Evolutionary conservation across 805 yeast genomes (phyloP).

Genomic region (Henningerozyma blattae): DNA sequence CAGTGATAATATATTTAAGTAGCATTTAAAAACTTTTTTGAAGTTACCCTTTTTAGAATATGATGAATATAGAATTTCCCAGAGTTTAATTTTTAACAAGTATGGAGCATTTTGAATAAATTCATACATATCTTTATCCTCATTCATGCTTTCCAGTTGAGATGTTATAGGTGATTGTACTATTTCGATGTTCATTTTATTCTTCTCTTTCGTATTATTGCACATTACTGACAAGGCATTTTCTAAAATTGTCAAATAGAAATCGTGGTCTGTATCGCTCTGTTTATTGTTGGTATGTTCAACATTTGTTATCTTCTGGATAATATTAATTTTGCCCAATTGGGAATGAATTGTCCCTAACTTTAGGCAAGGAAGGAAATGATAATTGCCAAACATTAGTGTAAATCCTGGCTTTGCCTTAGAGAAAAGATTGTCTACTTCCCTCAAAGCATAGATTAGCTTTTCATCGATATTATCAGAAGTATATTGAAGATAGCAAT

Average conservation of each 20-base stretch:
- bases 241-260: conserved; percentile 31
- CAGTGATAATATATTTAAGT: conserved; percentile 38
- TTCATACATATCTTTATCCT: conserved; percentile 40
- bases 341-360: conserved; percentile 41
- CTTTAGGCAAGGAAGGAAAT: conserved; percentile 45
- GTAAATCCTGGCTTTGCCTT: conserved; percentile 5
- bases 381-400: conserved; percentile 44
- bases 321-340: conserved; percentile 57
- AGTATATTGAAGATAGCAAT: conserved; percentile 32
- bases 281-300: conserved; percentile 35
- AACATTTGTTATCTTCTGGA: conserved; percentile 24
- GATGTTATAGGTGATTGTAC: too few species aligned
- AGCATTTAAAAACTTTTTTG: conserved; percentile 33
- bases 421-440: conserved; percentile 12
- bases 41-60: conserved; percentile 28
- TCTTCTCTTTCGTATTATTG: background rate
- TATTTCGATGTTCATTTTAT: background rate
- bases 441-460: conserved; percentile 16
- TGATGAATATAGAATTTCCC: conserved; percentile 58
- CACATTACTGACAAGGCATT: conserved; percentile 24
- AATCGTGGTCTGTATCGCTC: conserved; percentile 13
- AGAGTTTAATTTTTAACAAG: conserved; percentile 55
- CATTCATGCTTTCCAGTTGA: background rate
- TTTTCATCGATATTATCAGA: conserved; percentile 25
- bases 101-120: conserved; percentile 56